Conservation (phyloP, 768 basidiomycete genomes). For the Cytidiella melzeri region DNA sequence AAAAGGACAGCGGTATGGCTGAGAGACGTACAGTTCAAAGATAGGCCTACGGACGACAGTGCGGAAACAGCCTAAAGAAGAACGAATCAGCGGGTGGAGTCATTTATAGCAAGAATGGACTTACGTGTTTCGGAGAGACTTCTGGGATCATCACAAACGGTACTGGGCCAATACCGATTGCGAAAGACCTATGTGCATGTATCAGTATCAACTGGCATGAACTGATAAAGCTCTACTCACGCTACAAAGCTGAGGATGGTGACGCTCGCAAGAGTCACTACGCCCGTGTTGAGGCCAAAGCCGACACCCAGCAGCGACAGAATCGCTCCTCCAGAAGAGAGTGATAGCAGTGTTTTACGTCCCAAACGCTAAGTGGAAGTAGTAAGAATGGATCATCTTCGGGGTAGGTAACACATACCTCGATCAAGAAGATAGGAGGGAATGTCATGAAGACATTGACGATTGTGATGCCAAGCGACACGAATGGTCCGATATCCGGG, state of each 20-base stretch:
- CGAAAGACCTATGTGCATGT: constrained; percentile 59
- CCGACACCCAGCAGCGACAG: constrained; percentile 63
- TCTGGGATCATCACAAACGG: constrained; percentile 93
- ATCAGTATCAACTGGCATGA: background rate
- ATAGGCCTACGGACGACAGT: constrained; percentile 68
- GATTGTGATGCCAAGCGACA: constrained; percentile 78
- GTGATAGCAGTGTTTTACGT: constrained; percentile 57
- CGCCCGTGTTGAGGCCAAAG: constrained; percentile 57
- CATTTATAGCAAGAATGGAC: constrained; percentile 23
- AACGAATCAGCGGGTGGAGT: background rate
- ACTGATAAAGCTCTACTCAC: constrained; percentile 34
- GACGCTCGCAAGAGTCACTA: constrained; percentile 58
- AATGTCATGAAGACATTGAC: constrained; percentile 82
- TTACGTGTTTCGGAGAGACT: constrained; percentile 72
- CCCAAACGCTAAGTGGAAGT: constrained; percentile 53
- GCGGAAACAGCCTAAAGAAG: constrained; percentile 65
- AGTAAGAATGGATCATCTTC: background rate
- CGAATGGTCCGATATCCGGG: constrained; percentile 72
- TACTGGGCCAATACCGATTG: constrained; percentile 84
- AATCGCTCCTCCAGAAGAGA: constrained; percentile 63
- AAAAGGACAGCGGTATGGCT: background rate
- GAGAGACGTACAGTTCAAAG: constrained; percentile 54
- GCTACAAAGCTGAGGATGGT: constrained; percentile 78
- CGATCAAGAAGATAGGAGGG: constrained; percentile 82
- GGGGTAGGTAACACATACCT: constrained; percentile 41